These are phyloP conservation scores for Leishmania amazonensis DNA, from an alignment of 208 protist genomes.

Conservation along the genomic window DNA sequence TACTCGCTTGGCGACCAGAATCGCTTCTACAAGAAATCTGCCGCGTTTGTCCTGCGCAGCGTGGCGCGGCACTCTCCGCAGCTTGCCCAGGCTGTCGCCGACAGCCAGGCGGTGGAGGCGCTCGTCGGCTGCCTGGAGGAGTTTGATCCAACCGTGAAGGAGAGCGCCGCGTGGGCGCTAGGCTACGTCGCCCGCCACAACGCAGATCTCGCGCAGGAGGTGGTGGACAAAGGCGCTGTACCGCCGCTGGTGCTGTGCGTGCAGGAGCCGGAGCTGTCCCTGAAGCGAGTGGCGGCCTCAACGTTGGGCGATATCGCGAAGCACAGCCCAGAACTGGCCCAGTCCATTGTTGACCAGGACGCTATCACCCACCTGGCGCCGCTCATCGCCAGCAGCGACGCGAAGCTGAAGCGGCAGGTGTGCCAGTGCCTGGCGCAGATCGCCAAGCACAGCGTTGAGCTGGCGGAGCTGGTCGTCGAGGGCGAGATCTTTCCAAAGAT, in stretches of 20 bases:
- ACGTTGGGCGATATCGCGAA: slow-evolving; percentile 96
- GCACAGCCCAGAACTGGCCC: slow-evolving; percentile 95
- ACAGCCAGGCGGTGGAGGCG: slow-evolving; percentile 96
- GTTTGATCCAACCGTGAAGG: slow-evolving; percentile 98
- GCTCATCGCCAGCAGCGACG: slow-evolving; percentile 94
- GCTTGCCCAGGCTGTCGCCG: slow-evolving; percentile 97
- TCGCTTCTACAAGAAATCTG: slow-evolving; percentile 98
- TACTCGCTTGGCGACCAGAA: slow-evolving; percentile 97
- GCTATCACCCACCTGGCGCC: slow-evolving; percentile 97
- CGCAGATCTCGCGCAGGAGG: slow-evolving; percentile 91
- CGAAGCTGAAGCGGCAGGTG: slow-evolving; percentile 97
- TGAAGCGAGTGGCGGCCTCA: slow-evolving; percentile 97
- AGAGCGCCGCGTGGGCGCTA: slow-evolving; percentile 97
- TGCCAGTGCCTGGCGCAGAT: slow-evolving; percentile 97
- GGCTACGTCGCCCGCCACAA: slow-evolving; percentile 98
- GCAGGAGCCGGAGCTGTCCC: slow-evolving; percentile 97
- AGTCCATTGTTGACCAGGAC: slow-evolving; percentile 96
- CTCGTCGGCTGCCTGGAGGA: slow-evolving; percentile 97
- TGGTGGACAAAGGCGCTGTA: slow-evolving; percentile 97
- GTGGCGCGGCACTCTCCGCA: slow-evolving; percentile 97
- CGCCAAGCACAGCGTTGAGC: slow-evolving; percentile 98
- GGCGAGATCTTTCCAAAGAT: slow-evolving; percentile 98
- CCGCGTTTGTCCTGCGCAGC: slow-evolving; percentile 97
- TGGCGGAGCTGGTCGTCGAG: slow-evolving; percentile 98
- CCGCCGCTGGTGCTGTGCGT: slow-evolving; percentile 97